These are phyloP conservation scores for Singerocomus rubriflavus DNA, from an alignment of 1,284 basidiomycete species.

Conservation along the genomic window DNA sequence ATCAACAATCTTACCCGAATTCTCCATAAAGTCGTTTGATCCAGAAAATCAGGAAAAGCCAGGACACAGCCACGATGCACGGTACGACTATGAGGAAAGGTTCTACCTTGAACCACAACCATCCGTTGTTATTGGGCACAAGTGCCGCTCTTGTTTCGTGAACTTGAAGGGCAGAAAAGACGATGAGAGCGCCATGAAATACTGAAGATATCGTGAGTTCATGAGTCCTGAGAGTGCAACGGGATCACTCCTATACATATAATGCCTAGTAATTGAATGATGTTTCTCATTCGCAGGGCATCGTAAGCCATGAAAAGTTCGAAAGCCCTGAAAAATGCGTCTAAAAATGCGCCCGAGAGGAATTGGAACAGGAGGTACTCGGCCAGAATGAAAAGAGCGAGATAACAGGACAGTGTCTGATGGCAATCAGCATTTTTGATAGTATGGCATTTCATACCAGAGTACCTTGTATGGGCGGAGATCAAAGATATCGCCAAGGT, in stretches of 20 bases:
- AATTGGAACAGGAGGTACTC: slow-evolving; percentile 48
- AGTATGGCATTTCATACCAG: not conserved
- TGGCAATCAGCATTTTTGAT: slow-evolving; percentile 9
- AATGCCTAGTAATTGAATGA: slow-evolving; percentile 74
- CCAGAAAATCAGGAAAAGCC: slow-evolving; percentile 52
- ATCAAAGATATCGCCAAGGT: slow-evolving; percentile 42
- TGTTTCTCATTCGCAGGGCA: slow-evolving; percentile 69
- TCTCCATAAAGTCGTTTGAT: slow-evolving; percentile 54
- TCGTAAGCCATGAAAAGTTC: slow-evolving; percentile 73
- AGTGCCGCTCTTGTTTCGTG: slow-evolving; percentile 66
- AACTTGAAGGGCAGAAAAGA: slow-evolving; percentile 72
- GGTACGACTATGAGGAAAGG: slow-evolving; percentile 55
- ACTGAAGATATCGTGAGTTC: slow-evolving; percentile 40
- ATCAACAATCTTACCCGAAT: slow-evolving; percentile 50
- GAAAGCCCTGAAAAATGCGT: slow-evolving; percentile 50
- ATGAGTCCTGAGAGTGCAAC: not conserved
- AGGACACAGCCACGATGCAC: slow-evolving; percentile 49
- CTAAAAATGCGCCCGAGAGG: not conserved
- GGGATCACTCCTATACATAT: slow-evolving; percentile 44
- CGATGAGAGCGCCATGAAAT: slow-evolving; percentile 70
- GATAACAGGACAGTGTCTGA: slow-evolving; percentile 80
- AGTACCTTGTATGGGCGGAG: slow-evolving; percentile 50
- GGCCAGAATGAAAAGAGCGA: slow-evolving; percentile 76
- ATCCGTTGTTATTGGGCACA: slow-evolving; percentile 26
- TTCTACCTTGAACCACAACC: slow-evolving; percentile 43